Conservation (phyloP, 768 basidiomycete genomes). For the Boletus rubropictus region DNA sequence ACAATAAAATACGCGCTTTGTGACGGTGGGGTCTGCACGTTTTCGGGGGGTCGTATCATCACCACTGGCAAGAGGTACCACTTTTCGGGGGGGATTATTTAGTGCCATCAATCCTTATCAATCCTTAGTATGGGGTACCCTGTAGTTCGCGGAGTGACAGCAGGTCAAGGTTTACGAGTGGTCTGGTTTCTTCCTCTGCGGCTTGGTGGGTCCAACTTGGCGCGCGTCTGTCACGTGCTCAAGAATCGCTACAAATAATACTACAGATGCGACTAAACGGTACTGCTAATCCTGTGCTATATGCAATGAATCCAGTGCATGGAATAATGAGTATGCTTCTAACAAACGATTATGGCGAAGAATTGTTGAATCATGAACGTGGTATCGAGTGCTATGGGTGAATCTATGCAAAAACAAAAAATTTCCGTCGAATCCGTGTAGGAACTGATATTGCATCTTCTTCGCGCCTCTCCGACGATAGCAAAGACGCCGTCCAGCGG, state of each 20-base stretch:
- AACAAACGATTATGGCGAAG: conserved; percentile 2
- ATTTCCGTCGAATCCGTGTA: conserved; percentile 28
- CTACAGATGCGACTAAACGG: conserved; percentile 9
- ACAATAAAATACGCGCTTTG: conserved; percentile 82
- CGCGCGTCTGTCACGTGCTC: conserved; percentile 27
- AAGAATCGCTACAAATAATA: conserved; percentile 2
- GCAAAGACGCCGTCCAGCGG: conserved; percentile 16
- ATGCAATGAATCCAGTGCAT: conserved; percentile 4
- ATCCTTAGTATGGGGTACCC: conserved; percentile 4
- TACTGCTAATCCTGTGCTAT: conserved; percentile 4
- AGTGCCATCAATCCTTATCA: conserved; percentile 48
- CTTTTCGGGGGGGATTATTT: conserved; percentile 66
- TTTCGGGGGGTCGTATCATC: conserved; percentile 49
- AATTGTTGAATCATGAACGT: conserved; percentile 1
- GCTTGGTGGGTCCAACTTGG: neutral
- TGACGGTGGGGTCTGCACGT: conserved; percentile 40
- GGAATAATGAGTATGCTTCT: conserved; percentile 19
- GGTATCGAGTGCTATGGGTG: conserved; percentile 17
- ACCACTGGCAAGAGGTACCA: conserved; percentile 65
- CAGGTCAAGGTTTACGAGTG: neutral
- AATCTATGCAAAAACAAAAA: conserved; percentile 34
- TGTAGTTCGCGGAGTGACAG: conserved; percentile 4
- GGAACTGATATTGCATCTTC: conserved; percentile 14
- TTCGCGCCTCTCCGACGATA: conserved; percentile 12
- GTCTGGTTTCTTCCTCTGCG: neutral